phyloP scores from a whole-genome alignment of 208 protist genomes.

The Acanthamoeba divionensis region DNA sequence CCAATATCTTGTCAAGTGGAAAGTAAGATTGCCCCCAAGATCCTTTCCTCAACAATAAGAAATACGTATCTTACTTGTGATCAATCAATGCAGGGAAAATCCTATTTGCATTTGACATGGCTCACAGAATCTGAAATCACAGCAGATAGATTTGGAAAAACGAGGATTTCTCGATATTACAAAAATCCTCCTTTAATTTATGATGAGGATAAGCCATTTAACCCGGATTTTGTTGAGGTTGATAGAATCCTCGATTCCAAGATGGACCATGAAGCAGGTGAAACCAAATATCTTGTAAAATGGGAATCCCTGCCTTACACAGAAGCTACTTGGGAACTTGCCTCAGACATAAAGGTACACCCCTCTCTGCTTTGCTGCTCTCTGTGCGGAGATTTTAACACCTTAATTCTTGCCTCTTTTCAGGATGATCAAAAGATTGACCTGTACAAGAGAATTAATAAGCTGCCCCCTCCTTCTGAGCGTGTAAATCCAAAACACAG shows the following conservation, averaged over 20 bases:
- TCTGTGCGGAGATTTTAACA: neutral
- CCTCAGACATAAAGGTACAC: conserved; percentile 64
- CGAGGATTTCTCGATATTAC: conserved; percentile 26
- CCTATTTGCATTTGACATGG: conserved; percentile 35
- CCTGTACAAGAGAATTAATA: conserved; percentile 9
- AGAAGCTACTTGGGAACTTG: conserved; percentile 77
- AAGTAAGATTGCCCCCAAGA: neutral
- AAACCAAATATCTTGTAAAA: conserved; percentile 77
- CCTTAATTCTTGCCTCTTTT: neutral
- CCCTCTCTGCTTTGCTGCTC: neutral
- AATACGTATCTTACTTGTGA: neutral
- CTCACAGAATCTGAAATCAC: conserved; percentile 19
- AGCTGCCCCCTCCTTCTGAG: neutral
- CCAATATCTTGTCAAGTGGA: conserved; percentile 54
- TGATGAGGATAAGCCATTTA: conserved; percentile 49
- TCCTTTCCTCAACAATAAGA: neutral
- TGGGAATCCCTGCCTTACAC: conserved; percentile 73
- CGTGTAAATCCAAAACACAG: neutral
- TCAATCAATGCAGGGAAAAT: neutral
- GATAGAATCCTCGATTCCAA: neutral
- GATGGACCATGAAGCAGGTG: neutral
- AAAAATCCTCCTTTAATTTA: neutral
- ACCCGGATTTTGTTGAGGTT: conserved; percentile 41
- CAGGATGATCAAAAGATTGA: conserved; percentile 51
- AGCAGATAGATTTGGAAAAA: conserved; percentile 29